A percentile compares a stretch with the other conserved stretches of the same genome.
Evolutionary conservation across 805 yeast genomes (phyloP).

Genomic region (Nakazawaea pomicola): DNA sequence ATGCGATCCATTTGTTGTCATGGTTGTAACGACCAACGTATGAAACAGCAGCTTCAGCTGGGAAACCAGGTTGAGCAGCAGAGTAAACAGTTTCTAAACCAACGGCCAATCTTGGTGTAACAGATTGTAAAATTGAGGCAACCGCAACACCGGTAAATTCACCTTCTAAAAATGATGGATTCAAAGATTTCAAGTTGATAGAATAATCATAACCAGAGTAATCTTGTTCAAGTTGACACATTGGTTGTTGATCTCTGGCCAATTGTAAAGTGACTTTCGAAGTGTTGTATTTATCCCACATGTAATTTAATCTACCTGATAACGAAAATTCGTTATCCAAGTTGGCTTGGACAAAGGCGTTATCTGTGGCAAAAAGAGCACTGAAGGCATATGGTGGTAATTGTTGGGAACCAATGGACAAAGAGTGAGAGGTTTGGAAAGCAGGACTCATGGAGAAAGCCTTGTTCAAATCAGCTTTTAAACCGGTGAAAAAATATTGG

Average conservation of each 20-base stretch:
- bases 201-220: constrained; percentile 86
- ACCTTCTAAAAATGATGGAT: constrained; percentile 76
- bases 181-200: constrained; percentile 82
- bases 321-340: constrained; percentile 81
- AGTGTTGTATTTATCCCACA: constrained; percentile 75
- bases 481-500: constrained; percentile 89
- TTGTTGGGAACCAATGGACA: constrained; percentile 79
- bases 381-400: constrained; percentile 89
- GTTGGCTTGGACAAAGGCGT: constrained; percentile 84
- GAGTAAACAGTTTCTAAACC: constrained; percentile 94
- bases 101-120: constrained; percentile 76
- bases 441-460: constrained; percentile 88
- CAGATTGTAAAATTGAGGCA: constrained; percentile 84
- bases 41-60: constrained; percentile 89
- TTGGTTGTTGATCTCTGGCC: constrained; percentile 83
- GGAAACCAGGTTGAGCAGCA: constrained; percentile 57
- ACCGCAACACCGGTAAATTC: constrained; percentile 88
- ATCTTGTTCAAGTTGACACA: constrained; percentile 96
- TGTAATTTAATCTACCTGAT: constrained; percentile 86
- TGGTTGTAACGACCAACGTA: constrained; percentile 87
- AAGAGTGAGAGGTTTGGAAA: constrained; percentile 94
- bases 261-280: constrained; percentile 86
- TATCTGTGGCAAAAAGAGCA: constrained; percentile 84
- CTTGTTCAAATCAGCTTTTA: constrained; percentile 94
- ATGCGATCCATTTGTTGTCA: constrained; percentile 80